Base-by-base conservation (phyloP, 192 early-diverging fungal species). In the Chytriomyces sp. region DNA sequence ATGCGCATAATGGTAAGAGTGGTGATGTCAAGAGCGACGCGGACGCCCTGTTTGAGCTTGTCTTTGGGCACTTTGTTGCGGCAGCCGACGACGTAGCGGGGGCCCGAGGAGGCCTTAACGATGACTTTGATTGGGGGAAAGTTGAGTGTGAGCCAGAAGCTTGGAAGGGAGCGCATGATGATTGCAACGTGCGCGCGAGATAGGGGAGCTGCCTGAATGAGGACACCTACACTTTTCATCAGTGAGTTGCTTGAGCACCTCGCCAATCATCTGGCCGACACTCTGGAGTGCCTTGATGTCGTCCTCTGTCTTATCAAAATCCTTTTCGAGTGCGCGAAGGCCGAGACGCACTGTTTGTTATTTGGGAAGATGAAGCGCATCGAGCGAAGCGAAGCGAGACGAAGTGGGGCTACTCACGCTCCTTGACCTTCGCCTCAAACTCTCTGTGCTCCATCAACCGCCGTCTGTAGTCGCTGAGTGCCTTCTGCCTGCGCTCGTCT, bases 1-100 rank as follows among this genome's bases (percentile, higher is more conserved):
- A 95, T 90, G 39, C 98, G 91, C 98, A 99, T 99, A 70, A 99
- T 99, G n/a, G 98, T 99, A 71, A 99, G 84, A 5, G 98, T 99
- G 26, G 98, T 99, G 94, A 99, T 99, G 78, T 99, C 98, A 57
- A 99, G 84, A 4, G 98, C 91, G n/a, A 99, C 98, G 49, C 98
- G 93, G 39, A 94, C 88, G n/a, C 95, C 95, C 73, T 93, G 92
- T 77, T 95, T 97, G 33, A 99, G 84, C 74, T 98, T 96, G 52
- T 90, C 91, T 79, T 98, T 98, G 64, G 94, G 90, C 41, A 99
- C 88, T 69, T 92, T 94, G 70, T 89, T 94, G 3, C 98, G 85
- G 80, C 96, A 98, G 8, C 96, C 96, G 19, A 99, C 98, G 37
- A 99, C 94, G 78, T 99, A 98, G 39, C 98, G 91, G 33, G 98